Percentiles rank a stretch among this genome's conserved stretches.
Conservation (phyloP, 257 asterid species). For the Fraxinus americana region DNA sequence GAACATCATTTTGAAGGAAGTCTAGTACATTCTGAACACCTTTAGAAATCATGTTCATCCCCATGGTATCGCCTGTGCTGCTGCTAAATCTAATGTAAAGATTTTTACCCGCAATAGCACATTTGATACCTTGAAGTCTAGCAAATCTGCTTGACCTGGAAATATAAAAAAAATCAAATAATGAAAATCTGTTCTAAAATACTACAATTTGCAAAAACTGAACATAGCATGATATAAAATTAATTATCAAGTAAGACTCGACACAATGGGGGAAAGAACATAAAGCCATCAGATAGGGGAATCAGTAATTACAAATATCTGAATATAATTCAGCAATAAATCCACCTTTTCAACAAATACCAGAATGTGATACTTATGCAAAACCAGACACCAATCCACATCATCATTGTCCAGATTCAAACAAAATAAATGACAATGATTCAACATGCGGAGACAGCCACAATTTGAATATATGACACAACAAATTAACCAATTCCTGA, state of each 20-base stretch:
- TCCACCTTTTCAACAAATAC: neutral
- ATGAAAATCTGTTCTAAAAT: neutral
- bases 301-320: neutral
- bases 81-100: conserved; percentile 63
- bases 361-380: neutral
- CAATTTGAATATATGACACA: neutral
- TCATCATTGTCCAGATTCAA: neutral
- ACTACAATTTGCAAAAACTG: neutral
- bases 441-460: neutral
- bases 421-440: neutral
- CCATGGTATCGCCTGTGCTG: conserved; percentile 84
- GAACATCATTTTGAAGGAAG: conserved; percentile 59
- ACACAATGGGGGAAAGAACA: neutral
- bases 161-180: neutral
- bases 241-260: neutral
- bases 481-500: neutral
- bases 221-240: neutral
- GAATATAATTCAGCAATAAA: neutral
- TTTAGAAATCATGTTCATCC: conserved; percentile 86
- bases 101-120: conserved; percentile 71
- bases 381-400: conserved; percentile 16
- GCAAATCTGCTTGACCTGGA: conserved; percentile 79
- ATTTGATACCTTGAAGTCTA: conserved; percentile 52
- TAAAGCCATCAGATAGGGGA: neutral
- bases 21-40: conserved; percentile 77